A percentile compares a stretch with the other conserved stretches of the same genome.
Evolutionary conservation across 1,139 yeast species (phyloP).

Genomic region (Candida labiduridarum): DNA sequence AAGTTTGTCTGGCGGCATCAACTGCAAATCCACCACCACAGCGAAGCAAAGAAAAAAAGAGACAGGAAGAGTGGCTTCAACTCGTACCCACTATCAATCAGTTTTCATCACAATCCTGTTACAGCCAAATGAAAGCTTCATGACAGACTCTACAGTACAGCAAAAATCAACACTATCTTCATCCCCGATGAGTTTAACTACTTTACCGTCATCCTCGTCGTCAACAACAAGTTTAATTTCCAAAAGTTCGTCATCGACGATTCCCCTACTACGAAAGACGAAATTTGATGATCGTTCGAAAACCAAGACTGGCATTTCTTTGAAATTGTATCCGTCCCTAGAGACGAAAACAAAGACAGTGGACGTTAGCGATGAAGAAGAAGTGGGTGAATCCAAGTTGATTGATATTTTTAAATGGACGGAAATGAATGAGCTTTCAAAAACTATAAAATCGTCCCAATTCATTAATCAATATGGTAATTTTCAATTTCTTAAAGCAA

Average conservation of each 20-base stretch:
- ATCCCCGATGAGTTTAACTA: conserved; percentile 8
- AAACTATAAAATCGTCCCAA: conserved; percentile 23
- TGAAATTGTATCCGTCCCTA: conserved; percentile 14
- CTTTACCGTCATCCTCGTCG: conserved; percentile 9
- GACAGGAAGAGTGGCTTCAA: too few relatives aligned
- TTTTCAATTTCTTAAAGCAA: conserved; percentile 49
- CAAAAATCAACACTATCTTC: neutral
- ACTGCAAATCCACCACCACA: too few relatives aligned
- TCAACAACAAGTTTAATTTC: conserved; percentile 10
- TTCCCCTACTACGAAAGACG: conserved; percentile 18
- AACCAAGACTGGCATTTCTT: conserved; percentile 28
- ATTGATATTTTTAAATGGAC: conserved; percentile 27
- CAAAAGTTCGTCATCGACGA: conserved; percentile 6
- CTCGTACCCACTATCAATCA: too few relatives aligned
- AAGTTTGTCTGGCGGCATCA: too few relatives aligned
- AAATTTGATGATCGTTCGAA: conserved; percentile 45
- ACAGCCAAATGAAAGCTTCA: too few relatives aligned
- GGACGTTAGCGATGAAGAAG: neutral
- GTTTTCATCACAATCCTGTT: too few relatives aligned
- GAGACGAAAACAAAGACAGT: neutral
- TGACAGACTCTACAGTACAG: neutral
- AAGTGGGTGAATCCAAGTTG: neutral
- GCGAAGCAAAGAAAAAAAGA: too few relatives aligned
- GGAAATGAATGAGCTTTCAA: conserved; percentile 23
- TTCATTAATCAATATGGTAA: conserved; percentile 47